Base-by-base conservation (phyloP, 768 basidiomycete species). In the Russula sp. region DNA sequence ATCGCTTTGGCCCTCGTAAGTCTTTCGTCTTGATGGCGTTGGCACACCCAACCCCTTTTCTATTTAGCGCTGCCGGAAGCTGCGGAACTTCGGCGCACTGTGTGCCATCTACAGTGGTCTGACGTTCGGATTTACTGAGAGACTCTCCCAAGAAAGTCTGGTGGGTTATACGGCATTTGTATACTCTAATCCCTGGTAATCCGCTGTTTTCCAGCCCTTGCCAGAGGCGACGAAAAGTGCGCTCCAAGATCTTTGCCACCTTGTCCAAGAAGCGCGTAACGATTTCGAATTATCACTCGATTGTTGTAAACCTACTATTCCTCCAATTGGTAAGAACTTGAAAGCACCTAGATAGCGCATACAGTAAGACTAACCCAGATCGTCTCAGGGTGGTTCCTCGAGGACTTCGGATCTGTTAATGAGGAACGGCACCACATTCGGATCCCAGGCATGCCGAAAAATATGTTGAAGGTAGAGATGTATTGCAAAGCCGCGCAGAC, bases 31-130 rank as follows among this genome's bases (percentile, higher is more conserved):
- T 32, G 22, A 14, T 34, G 11, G 11, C 22, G 32, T 14, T 32
- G 22, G 32, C 50, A 13, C 16, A 51, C 13, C 14, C 6, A 47
- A 47, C 45, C 20, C 45, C 2, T 47, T 20, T 51, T 27, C 50
- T 8, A 20, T 48, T 7, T 59, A 84, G 82, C 71, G 74, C 57
- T 82, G 79, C 52, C 71, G 81, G 37, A 71, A 73, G 22, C 69
- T 79, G 31, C 75, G 79, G 40, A 82, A 84, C 61, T 83, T 77
- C 60, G 77, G 76, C 37, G 73, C 71, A 14, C 77, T 80, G 16
- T 73, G 75, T 57, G 68, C 75, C 35, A 77, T 84, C 16, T 74
- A 74, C 22, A 68, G 71, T 14, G 81, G 78, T 9, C 72, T 83
- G 37, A 76, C 75, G n/a, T 73, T 73, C 53, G 74, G 74, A 1